Base-by-base conservation (phyloP, 2,329 filamentous ascomycete species). In the Tolypocladium capitatum region DNA sequence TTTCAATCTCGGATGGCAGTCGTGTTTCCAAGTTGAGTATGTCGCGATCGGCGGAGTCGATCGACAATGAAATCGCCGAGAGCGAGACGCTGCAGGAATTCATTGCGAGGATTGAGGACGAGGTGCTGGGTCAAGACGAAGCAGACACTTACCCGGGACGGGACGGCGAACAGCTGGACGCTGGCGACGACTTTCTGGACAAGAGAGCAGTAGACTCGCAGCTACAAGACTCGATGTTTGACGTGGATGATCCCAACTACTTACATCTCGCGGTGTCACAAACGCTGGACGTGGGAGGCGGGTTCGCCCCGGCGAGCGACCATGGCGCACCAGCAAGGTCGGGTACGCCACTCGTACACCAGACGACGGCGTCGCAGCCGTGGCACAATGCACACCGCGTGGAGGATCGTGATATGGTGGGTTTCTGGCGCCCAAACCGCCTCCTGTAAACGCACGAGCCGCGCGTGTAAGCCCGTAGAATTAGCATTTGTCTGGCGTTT, bases 401-500 rank as follows among this genome's bases (percentile, higher is more conserved):
- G 32, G 44, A 47, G 31, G 51, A 59, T 31, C 34, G 46, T 18
- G 62, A 65, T 40, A 63, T 67, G 62, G 51, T 55, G 31, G 54
- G 48, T 10, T 71, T 71, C 52, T 72, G 69, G 69, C 57, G 61
- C 32, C 68, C 67, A 16, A 70, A 71, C 50, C 55, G 57, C 30
- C 65, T 65, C 31, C 57, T 53, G 27, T 56, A 9, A 18, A 42
- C 4, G 38, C 14, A 24, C 14, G 53, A 50, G 35, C 6, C n/a
- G 10, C 5, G 13, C 11, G 5, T 13, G 5, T 14, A 18, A 33
- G 20, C 21, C 14, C 24, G 24, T 10, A 18, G n/a, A 40, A 9
- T n/a, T n/a, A n/a, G 36, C 36, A 40, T 40, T 30, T 30, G 24
- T 42, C 8, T 14, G 4, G n/a, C n/a, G 30, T 16, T 28, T 11